Conservation (phyloP, 2,329 filamentous ascomycete species). For the Didymella glomerata region DNA sequence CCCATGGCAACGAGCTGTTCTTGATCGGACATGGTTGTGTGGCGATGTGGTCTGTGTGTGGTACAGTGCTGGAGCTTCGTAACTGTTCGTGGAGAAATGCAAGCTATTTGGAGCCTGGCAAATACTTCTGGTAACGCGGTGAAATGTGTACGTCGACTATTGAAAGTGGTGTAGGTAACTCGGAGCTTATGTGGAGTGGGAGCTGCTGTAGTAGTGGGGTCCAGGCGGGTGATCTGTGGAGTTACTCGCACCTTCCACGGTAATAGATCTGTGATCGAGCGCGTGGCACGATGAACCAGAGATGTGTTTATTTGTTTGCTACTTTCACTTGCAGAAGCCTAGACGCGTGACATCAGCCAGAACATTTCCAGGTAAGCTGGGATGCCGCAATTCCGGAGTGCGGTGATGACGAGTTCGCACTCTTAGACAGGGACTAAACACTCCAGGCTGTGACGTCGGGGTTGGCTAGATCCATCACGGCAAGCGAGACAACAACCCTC, state of each 20-base stretch:
- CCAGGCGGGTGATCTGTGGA: constrained; percentile 20
- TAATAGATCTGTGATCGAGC: constrained; percentile 6
- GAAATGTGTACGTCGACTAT: background rate
- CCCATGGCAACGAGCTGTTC: constrained; percentile 72
- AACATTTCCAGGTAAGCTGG: background rate
- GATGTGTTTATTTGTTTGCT: background rate
- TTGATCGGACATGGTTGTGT: constrained; percentile 60
- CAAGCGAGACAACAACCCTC: constrained; percentile 23
- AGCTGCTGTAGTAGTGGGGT: constrained; percentile 22
- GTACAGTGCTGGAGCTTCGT: background rate
- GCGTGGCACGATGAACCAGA: background rate
- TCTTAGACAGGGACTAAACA: constrained; percentile 15
- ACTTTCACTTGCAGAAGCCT: background rate
- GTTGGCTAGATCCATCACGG: constrained; percentile 21
- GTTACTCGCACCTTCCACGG: constrained; percentile 23
- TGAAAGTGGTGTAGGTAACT: constrained; percentile 5
- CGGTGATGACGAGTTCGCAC: constrained; percentile 12
- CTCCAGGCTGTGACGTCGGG: constrained; percentile 17
- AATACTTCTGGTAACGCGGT: background rate
- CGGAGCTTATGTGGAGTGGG: constrained; percentile 15
- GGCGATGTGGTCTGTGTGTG: constrained; percentile 16
- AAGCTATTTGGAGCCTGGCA: background rate
- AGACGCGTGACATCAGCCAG: background rate
- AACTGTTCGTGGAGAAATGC: background rate
- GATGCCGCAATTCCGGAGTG: constrained; percentile 6